Base-by-base conservation (phyloP, 2,329 filamentous ascomycete genomes). In the Hymenoscyphus occultus region DNA sequence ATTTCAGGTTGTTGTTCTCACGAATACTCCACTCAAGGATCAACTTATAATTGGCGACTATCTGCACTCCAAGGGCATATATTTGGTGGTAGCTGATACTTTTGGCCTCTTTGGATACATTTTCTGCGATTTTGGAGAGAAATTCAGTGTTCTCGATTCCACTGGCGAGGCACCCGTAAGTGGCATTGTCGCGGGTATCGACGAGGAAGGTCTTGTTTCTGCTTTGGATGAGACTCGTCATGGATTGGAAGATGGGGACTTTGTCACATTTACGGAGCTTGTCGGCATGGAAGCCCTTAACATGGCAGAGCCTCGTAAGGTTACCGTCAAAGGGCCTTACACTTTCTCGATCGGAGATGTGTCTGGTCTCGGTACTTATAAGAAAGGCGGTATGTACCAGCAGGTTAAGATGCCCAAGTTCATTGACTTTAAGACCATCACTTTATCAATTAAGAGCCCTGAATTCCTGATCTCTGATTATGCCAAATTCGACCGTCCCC, bases 361-460 rank as follows among this genome's bases (percentile, higher is more conserved):
- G 10, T 92, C 91, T 31, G 89, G 87, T 5, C 83, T 97, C 42
- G 95, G 95, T 42, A 84, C 91, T 73, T 99, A 99, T 81, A 82
- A 91, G 81, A 86, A 90, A 61, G 94, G 94, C 58, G 95, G 95
- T 67, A 86, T 97, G 66, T 99, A 91, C 78, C 90, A 91, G 48
- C 95, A 99, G 78, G 95, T 98, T 78, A 99, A 98, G 84, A 97
- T 97, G 94, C 95, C 95, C 60, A 97, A 95, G 80, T 86, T 92
- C 63, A 80, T 98, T 73, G 86, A 95, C 76, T 99, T 98, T 80
- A 91, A 97, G 80, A 83, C 87, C 51, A 86, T 97, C 64, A 88
- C 88, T 54, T 81, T 86, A 61, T 86, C 96, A 67, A 79, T 97
- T 64, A 92, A 92, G 78, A 90, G 92, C 65, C 95, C 95, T 2